Evolutionary conservation across 2,329 filamentous ascomycete species (phyloP).

Genomic region (Aspergillus arachidicola): DNA sequence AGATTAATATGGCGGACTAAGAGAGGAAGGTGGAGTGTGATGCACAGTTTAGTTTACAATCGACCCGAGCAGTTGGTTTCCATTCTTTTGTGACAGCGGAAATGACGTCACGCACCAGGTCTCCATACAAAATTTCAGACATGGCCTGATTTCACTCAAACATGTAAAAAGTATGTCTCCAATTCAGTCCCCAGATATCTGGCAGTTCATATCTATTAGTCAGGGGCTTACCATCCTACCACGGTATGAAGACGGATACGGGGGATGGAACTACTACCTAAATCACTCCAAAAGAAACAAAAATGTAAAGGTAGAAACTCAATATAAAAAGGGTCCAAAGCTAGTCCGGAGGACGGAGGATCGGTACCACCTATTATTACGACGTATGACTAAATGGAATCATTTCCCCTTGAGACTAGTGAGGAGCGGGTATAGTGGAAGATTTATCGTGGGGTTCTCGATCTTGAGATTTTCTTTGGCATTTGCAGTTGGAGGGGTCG

Average conservation of each 20-base stretch:
- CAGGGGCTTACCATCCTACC: too few relatives aligned
- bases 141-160: too few relatives aligned
- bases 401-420: not conserved
- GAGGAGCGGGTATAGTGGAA: not conserved
- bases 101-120: not conserved
- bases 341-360: not conserved
- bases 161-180: too few relatives aligned
- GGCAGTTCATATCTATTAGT: too few relatives aligned
- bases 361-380: not conserved
- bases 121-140: too few relatives aligned
- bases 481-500: not conserved
- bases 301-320: not conserved
- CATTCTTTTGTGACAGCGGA: not conserved
- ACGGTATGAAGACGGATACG: too few relatives aligned
- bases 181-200: too few relatives aligned
- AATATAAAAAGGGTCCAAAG: not conserved
- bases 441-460: not conserved
- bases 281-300: not conserved
- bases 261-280: too few relatives aligned
- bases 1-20: not conserved
- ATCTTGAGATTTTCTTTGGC: not conserved
- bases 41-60: not conserved
- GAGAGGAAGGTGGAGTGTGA: not conserved
- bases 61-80: not conserved
- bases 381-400: not conserved